A percentile compares a stretch with the other conserved stretches of the same genome.
These are phyloP conservation scores for Protomyces inundatus DNA, from an alignment of 1,139 yeast genomes.

Conservation along the genomic window DNA sequence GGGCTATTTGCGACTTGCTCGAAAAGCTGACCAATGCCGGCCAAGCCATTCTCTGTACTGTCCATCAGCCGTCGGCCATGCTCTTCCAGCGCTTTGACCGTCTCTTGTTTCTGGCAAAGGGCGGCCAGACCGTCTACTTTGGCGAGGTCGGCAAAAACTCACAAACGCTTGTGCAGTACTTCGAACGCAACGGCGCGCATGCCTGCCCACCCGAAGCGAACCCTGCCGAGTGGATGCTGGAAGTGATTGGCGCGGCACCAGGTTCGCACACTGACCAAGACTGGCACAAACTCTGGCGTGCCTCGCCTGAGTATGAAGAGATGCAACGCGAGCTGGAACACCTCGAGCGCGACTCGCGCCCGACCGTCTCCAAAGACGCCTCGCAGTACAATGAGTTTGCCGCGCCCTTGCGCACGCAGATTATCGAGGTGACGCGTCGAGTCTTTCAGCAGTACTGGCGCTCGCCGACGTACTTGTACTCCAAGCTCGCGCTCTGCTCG, in stretches of 20 bases:
- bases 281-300: conserved; percentile 61
- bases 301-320: conserved; percentile 51
- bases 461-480: conserved; percentile 55
- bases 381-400: conserved; percentile 9
- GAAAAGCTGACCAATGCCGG: conserved; percentile 71
- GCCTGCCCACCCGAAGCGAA: conserved; percentile 64
- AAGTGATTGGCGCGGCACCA: conserved; percentile 75
- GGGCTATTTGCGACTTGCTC: conserved; percentile 75
- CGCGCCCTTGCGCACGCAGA: conserved; percentile 49
- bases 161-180: conserved; percentile 56
- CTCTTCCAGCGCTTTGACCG: conserved; percentile 74
- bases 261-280: conserved; percentile 63
- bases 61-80: conserved; percentile 78
- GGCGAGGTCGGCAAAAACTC: conserved; percentile 72
- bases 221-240: conserved; percentile 82
- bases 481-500: conserved; percentile 49
- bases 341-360: background rate
- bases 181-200: conserved; percentile 61
- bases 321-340: conserved; percentile 37
- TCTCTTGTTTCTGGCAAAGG: conserved; percentile 61
- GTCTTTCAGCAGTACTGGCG: conserved; percentile 58
- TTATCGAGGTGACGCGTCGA: conserved; percentile 47
- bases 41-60: conserved; percentile 77
- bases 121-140: conserved; percentile 75
- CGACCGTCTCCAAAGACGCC: background rate